Conservation (phyloP, 192 early-diverging fungal genomes). For the Coemansia sp. region DNA sequence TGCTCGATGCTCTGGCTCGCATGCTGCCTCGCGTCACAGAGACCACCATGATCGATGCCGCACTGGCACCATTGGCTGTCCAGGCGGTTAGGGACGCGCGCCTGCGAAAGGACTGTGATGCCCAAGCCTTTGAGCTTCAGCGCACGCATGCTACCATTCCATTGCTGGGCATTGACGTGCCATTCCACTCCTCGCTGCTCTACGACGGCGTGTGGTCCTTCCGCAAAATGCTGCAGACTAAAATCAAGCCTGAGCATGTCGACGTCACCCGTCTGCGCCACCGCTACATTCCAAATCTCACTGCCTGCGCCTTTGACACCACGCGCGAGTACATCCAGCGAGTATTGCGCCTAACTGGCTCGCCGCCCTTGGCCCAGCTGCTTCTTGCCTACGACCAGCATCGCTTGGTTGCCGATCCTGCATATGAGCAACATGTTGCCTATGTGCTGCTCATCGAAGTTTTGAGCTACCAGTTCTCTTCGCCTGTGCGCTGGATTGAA, state of each 20-base stretch:
- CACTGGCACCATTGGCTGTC: slow-evolving; percentile 79
- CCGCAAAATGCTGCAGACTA: slow-evolving; percentile 83
- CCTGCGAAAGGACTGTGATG: slow-evolving; percentile 63
- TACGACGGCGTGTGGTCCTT: slow-evolving; percentile 89
- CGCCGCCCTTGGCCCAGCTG: slow-evolving; percentile 71
- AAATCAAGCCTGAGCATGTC: slow-evolving; percentile 80
- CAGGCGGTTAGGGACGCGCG: slow-evolving; percentile 25
- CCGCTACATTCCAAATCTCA: slow-evolving; percentile 96
- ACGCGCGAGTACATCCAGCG: slow-evolving; percentile 73
- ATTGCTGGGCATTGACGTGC: slow-evolving; percentile 89
- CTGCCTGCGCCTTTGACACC: slow-evolving; percentile 83
- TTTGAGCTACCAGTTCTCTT: slow-evolving; percentile 93
- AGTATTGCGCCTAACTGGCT: slow-evolving; percentile 80
- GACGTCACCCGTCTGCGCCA: slow-evolving; percentile 78
- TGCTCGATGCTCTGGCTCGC: slow-evolving; percentile 77
- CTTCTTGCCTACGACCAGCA: slow-evolving; percentile 81
- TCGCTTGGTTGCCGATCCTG: slow-evolving; percentile 62
- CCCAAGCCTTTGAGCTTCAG: slow-evolving; percentile 68
- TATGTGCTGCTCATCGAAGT: slow-evolving; percentile 87
- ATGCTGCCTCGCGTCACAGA: slow-evolving; percentile 78
- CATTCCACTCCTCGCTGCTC: slow-evolving; percentile 95
- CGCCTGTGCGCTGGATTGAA: slow-evolving; percentile 95
- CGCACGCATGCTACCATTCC: slow-evolving; percentile 93
- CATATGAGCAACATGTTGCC: slow-evolving; percentile 82
- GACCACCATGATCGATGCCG: slow-evolving; percentile 66